phyloP scores from a whole-genome alignment of 495 filamentous ascomycete genomes.

The Aspergillus steynii region DNA sequence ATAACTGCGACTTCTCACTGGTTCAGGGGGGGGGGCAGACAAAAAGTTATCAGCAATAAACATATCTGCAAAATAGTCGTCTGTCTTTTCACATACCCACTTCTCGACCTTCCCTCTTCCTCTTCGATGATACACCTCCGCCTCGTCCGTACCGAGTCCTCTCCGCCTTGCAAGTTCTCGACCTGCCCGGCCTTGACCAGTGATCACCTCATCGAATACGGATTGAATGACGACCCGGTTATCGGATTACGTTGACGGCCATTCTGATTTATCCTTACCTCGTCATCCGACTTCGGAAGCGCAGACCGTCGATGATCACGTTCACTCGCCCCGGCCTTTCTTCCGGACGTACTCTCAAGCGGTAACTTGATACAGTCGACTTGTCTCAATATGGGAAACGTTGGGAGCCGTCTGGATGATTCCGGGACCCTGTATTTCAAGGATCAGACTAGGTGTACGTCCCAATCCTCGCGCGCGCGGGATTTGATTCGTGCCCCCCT shows the following conservation, averaged over 20 bases:
- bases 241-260: conserved; percentile 14
- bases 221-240: conserved; percentile 28
- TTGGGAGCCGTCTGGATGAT: conserved; percentile 89
- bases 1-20: background rate
- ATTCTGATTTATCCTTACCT: conserved; percentile 2
- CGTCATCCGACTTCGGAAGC: conserved; percentile 27
- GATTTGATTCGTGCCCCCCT: too few relatives aligned
- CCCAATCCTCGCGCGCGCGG: background rate
- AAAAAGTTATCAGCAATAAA: too few relatives aligned
- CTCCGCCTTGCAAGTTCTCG: background rate
- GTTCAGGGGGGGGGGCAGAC: background rate
- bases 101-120: background rate
- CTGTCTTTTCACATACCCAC: background rate
- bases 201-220: background rate
- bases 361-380: conserved; percentile 28
- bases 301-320: conserved; percentile 40
- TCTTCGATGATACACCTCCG: background rate
- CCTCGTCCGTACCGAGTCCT: background rate
- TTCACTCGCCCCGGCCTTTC: conserved; percentile 31
- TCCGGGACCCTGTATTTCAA: conserved; percentile 78
- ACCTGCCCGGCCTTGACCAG: too few relatives aligned
- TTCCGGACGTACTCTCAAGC: conserved; percentile 32
- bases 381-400: conserved; percentile 75
- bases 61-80: background rate
- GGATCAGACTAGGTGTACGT: conserved; percentile 85